These are phyloP conservation scores for Saturnispora silvae DNA, from an alignment of 805 yeast genomes.

Conservation along the genomic window DNA sequence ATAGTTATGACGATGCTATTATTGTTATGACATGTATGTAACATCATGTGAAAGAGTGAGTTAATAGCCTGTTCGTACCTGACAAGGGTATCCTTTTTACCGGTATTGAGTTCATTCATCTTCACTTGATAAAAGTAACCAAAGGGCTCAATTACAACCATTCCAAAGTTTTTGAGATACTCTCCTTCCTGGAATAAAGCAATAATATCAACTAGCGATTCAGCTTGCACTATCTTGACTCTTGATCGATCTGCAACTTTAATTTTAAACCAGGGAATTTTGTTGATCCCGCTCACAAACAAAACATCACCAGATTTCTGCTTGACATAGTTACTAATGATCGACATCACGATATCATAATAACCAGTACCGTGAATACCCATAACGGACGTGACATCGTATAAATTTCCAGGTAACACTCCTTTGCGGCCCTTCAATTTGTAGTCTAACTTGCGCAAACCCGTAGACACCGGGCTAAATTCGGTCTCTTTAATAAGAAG, in stretches of 20 bases:
- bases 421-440: constrained; percentile 17
- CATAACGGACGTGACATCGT: constrained; percentile 21
- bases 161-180: constrained; percentile 12
- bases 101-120: background rate
- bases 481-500: background rate
- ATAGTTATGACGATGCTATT: constrained; percentile 17
- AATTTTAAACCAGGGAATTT: constrained; percentile 22
- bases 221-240: constrained; percentile 13
- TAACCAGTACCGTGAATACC: constrained; percentile 19
- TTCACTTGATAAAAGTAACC: constrained; percentile 17
- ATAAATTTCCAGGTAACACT: constrained; percentile 16
- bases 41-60: constrained; percentile 13
- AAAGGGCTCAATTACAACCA: constrained; percentile 23
- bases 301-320: constrained; percentile 7
- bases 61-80: constrained; percentile 14
- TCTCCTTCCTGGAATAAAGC: constrained; percentile 14
- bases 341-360: constrained; percentile 18
- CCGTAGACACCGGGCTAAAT: constrained; percentile 12
- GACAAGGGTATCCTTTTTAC: constrained; percentile 3
- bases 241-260: background rate
- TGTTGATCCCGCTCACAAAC: constrained; percentile 12
- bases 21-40: constrained; percentile 3
- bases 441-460: constrained; percentile 15
- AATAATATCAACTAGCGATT: constrained; percentile 17
- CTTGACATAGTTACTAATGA: background rate